Evolutionary conservation across 371 early-diverging fungal species (phyloP).

Genomic region (Apophysomyces sp.): DNA sequence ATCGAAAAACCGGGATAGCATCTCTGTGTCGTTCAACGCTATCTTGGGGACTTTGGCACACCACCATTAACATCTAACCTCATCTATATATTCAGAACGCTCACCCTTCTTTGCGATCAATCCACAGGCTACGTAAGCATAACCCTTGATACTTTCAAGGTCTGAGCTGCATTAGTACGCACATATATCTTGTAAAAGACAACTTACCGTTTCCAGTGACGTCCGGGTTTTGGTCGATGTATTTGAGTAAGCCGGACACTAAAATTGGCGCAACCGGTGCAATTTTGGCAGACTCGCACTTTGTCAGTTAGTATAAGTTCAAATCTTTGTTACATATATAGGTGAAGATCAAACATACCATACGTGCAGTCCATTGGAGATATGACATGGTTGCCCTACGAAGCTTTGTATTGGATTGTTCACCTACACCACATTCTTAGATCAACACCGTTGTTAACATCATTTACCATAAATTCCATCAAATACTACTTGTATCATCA

Average conservation of each 20-base stretch:
- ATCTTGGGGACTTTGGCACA: conserved; percentile 69
- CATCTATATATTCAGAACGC: no score
- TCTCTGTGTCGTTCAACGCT: conserved; percentile 57
- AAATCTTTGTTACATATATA: no score
- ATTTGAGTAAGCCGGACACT: conserved; percentile 71
- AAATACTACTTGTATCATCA: conserved; percentile 72
- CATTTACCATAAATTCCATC: conserved; percentile 74
- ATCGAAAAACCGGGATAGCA: conserved; percentile 68
- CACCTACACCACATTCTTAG: conserved; percentile 34
- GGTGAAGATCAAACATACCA: conserved; percentile 46
- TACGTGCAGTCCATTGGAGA: conserved; percentile 85
- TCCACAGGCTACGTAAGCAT: conserved; percentile 83
- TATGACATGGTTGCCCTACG: conserved; percentile 77
- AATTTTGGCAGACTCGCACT: conserved; percentile 51
- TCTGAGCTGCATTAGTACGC: conserved; percentile 26
- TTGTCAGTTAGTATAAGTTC: no score
- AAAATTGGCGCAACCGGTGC: conserved; percentile 68
- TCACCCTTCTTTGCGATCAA: conserved; percentile 73
- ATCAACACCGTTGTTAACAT: background rate
- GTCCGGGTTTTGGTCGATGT: conserved; percentile 57
- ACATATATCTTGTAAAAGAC: background rate
- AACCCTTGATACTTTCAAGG: conserved; percentile 75
- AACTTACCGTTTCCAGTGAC: conserved; percentile 39
- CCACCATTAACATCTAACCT: no score
- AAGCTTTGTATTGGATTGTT: conserved; percentile 60